phyloP scores from a whole-genome alignment of 768 basidiomycete genomes.

The Saitozyma sp. region DNA sequence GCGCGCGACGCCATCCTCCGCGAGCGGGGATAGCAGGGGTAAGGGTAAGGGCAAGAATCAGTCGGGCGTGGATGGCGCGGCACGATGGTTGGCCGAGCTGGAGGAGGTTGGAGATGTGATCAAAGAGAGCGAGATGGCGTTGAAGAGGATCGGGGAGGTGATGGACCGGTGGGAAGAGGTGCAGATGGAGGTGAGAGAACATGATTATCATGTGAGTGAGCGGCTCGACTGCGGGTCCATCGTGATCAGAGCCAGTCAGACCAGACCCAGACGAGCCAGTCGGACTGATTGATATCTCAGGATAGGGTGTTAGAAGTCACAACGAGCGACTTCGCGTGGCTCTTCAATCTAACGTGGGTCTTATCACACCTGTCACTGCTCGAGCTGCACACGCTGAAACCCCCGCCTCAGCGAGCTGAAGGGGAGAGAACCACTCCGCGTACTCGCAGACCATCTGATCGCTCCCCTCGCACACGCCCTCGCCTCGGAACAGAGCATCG shows the following conservation, averaged over 20 bases:
- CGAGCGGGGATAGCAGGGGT: slow-evolving; percentile 1
- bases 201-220: slow-evolving; percentile 30
- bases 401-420: slow-evolving; percentile 17
- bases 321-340: slow-evolving; percentile 28
- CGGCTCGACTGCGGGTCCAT: not conserved
- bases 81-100: not conserved
- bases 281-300: slow-evolving; percentile 7
- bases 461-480: slow-evolving; percentile 7
- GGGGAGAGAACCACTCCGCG: slow-evolving; percentile 14
- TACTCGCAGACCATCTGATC: slow-evolving; percentile 16
- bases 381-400: slow-evolving; percentile 1
- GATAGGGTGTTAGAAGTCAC: slow-evolving; percentile 18
- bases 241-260: too few species aligned
- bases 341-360: slow-evolving; percentile 29
- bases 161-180: slow-evolving; percentile 26
- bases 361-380: not conserved
- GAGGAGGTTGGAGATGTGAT: slow-evolving; percentile 22
- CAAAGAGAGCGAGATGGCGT: slow-evolving; percentile 13
- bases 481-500: not conserved
- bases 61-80: too few species aligned
- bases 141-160: slow-evolving; percentile 17
- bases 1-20: not conserved
- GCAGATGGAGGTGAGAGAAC: slow-evolving; percentile 18
- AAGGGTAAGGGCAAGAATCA: not conserved
- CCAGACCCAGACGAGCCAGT: not conserved